Evolutionary conservation across 2,329 filamentous ascomycete genomes (phyloP).

Genomic region (Hortaea sp.): DNA sequence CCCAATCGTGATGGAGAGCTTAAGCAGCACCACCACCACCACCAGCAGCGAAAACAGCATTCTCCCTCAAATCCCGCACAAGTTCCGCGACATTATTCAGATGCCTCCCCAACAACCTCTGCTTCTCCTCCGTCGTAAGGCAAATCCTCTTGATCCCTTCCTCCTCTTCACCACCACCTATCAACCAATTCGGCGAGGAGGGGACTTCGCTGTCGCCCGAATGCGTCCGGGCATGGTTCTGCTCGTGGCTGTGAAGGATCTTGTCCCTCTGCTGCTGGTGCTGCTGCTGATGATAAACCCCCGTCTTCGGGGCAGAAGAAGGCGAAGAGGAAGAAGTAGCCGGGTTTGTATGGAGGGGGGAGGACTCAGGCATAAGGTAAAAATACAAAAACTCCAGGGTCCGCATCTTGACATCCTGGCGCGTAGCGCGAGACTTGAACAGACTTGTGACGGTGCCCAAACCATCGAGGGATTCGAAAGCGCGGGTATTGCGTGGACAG

Average conservation of each 20-base stretch:
- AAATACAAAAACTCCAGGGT: constrained; percentile 98
- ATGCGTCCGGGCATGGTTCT: constrained; percentile 19
- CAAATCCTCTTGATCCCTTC: constrained; percentile 43
- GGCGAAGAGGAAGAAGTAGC: constrained; percentile 10
- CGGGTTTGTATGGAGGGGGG: constrained; percentile 13
- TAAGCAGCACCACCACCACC: not conserved
- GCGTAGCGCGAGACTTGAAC: constrained; percentile 80
- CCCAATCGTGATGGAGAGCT: too few species aligned
- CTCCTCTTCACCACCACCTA: constrained; percentile 9
- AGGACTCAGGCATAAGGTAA: constrained; percentile 87
- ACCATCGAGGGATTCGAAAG: constrained; percentile 86
- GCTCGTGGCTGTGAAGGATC: constrained; percentile 11
- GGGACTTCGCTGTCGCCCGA: constrained; percentile 25
- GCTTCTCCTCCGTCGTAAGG: constrained; percentile 69
- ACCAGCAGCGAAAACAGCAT: constrained; percentile 58
- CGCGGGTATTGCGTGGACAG: constrained; percentile 75
- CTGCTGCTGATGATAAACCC: not conserved
- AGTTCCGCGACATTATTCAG: constrained; percentile 75
- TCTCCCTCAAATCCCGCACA: constrained; percentile 68
- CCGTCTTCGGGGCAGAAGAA: not conserved
- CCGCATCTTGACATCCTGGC: constrained; percentile 83
- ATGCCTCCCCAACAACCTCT: constrained; percentile 64
- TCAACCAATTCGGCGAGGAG: not conserved
- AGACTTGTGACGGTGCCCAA: constrained; percentile 83
- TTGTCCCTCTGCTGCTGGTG: not conserved